A percentile compares a stretch with the other conserved stretches of the same genome.
phyloP scores from a whole-genome alignment of 2,329 filamentous ascomycete species.

The Calonectria henricotiae region DNA sequence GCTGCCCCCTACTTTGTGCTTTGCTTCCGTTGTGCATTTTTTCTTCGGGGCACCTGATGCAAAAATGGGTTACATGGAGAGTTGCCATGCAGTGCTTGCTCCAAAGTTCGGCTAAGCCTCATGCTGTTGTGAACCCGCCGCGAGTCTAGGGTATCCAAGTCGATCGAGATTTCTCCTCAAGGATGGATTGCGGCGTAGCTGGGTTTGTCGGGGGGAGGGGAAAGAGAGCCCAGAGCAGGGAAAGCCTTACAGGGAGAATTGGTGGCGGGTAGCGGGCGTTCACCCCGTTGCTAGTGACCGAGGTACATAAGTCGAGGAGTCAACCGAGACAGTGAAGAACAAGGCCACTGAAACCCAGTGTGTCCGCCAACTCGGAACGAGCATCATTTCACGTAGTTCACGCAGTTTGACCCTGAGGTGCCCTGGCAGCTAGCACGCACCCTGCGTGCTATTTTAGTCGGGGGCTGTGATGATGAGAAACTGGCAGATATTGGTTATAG shows the following conservation, averaged over 20 bases:
- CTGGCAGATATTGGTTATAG: constrained; percentile 4
- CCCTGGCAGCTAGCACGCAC: background rate
- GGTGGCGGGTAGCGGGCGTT: constrained; percentile 16
- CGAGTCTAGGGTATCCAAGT: constrained; percentile 22
- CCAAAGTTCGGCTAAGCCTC: constrained; percentile 16
- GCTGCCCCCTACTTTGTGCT: constrained; percentile 28
- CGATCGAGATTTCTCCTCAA: constrained; percentile 25
- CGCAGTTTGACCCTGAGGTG: background rate
- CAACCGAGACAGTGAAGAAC: constrained; percentile 23
- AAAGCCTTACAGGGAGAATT: constrained; percentile 16
- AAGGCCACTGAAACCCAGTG: constrained; percentile 5
- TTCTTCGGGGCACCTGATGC: constrained; percentile 34
- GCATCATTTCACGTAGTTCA: background rate
- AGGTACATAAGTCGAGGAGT: constrained; percentile 9
- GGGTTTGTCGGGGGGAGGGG: background rate
- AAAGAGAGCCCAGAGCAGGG: background rate
- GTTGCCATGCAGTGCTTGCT: constrained; percentile 13
- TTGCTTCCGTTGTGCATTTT: constrained; percentile 19
- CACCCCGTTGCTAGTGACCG: constrained; percentile 17
- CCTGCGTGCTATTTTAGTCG: constrained; percentile 1
- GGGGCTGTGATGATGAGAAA: background rate
- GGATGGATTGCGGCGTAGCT: constrained; percentile 1
- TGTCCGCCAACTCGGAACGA: constrained; percentile 9
- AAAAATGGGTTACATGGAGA: constrained; percentile 34
- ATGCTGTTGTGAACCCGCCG: constrained; percentile 7